Base-by-base conservation (phyloP, 2,329 filamentous ascomycete genomes). In the Sclerotinia subarctica region DNA sequence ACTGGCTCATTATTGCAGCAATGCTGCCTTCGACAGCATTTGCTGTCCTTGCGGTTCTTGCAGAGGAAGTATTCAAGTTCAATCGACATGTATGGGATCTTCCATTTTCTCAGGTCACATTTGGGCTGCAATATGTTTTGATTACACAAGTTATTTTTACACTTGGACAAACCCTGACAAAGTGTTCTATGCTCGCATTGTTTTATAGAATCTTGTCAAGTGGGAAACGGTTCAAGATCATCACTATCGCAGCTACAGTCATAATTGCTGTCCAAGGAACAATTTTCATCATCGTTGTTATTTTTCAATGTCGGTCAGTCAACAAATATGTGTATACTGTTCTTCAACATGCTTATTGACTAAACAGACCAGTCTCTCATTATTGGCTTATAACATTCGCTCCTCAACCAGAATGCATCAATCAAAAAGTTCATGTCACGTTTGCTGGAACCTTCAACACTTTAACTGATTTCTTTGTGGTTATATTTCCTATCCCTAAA, bases 361-460 rank as follows among this genome's bases (percentile, higher is more conserved):
- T 62, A 24, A 35, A 7, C n/a, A 80, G 79, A 26, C 79, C 79
- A 11, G 56, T 79, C 4, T 77, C 76, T 11, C 74, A 72, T 15
- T 79, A 76, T 69, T 81, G 80, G 80, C 75, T 74, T 1, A 52
- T 80, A 1, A 75, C 76, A 1, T 26, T 69, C 24, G 29, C 56
- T 24, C 74, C 77, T 0, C 75, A 77, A 53, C 56, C 64, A 29
- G 70, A 82, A n/a, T 81, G 83, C 62, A 81, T 85, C 56, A 73
- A 84, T 24, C 78, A 87, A 69, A 80, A 81, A 5, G 77, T 78
- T 0, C 83, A 86, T 66, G 79, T 86, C 44, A 79, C 84, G 38
- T 80, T 81, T 49, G 80, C 86, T 54, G 85, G 86, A 5, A 82
- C 83, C 35, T 80, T 87, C 68, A 88, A 88, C 75, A 87, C 87